phyloP scores from a whole-genome alignment of 1,284 basidiomycete genomes.

The Trichosporon ovoides region DNA sequence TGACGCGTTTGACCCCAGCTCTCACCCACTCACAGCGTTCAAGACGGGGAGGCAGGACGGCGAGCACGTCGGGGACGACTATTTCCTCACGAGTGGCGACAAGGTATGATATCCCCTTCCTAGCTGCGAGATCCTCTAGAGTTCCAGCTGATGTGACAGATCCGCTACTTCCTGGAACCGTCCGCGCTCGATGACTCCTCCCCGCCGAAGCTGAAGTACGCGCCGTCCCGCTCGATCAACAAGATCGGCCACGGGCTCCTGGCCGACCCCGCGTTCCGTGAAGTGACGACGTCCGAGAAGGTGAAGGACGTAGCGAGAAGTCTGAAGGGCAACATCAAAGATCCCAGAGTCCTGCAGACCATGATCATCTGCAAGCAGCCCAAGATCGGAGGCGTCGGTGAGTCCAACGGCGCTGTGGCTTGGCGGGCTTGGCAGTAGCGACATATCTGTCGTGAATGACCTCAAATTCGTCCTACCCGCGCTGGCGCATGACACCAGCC shows the following conservation, averaged over 20 bases:
- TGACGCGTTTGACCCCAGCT: slow-evolving; percentile 66
- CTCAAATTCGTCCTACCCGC: too few species aligned
- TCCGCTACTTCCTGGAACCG: slow-evolving; percentile 47
- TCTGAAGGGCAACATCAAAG: slow-evolving; percentile 64
- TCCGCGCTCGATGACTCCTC: slow-evolving; percentile 25
- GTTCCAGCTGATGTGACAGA: slow-evolving; percentile 23
- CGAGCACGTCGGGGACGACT: slow-evolving; percentile 66
- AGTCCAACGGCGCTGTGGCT: slow-evolving; percentile 10
- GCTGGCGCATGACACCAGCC: too few species aligned
- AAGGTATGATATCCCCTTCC: slow-evolving; percentile 60
- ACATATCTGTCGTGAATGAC: too few species aligned
- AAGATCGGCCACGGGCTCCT: slow-evolving; percentile 61
- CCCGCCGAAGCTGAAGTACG: not conserved
- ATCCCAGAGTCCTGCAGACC: slow-evolving; percentile 83
- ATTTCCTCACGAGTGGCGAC: slow-evolving; percentile 85
- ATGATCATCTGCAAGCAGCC: slow-evolving; percentile 94
- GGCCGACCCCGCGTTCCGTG: slow-evolving; percentile 72
- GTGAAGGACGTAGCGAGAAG: slow-evolving; percentile 65
- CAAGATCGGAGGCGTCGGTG: slow-evolving; percentile 80
- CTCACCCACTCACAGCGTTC: slow-evolving; percentile 88
- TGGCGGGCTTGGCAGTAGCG: too few species aligned
- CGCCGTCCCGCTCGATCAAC: slow-evolving; percentile 37
- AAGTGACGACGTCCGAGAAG: slow-evolving; percentile 67
- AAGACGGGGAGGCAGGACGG: slow-evolving; percentile 63
- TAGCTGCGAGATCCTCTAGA: too few species aligned